These are phyloP conservation scores for Nelumbo lutea DNA, from an alignment of 164 flowering plant genomes.

Conservation along the genomic window DNA sequence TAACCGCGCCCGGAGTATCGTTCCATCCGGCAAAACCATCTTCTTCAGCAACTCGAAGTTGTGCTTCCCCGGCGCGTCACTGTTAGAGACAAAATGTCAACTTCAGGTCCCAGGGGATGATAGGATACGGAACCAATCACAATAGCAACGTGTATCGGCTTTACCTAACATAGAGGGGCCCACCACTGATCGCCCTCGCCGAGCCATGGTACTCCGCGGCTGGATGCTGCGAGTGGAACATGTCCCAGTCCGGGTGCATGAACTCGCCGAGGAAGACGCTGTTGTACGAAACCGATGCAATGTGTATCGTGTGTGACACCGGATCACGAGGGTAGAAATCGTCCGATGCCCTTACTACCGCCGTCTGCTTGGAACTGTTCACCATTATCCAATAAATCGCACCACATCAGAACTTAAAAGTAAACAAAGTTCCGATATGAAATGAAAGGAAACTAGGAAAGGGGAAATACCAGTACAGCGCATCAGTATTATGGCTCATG, in stretches of 20 bases:
- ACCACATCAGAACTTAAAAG: background rate
- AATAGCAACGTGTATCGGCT: background rate
- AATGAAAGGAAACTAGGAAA: background rate
- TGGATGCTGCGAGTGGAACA: constrained; percentile 93
- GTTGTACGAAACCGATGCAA: constrained; percentile 89
- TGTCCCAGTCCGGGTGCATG: constrained; percentile 99
- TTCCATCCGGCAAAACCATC: constrained; percentile 87
- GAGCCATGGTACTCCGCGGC: constrained; percentile 95
- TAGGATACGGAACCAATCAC: too few species aligned
- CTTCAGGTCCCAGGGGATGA: too few species aligned
- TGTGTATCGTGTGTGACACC: constrained; percentile 86
- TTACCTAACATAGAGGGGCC: constrained; percentile 87
- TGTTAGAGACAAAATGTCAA: constrained; percentile 20
- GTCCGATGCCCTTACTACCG: constrained; percentile 85
- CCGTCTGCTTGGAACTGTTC: constrained; percentile 74
- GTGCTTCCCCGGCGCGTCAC: constrained; percentile 96
- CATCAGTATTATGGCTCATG: constrained; percentile 95
- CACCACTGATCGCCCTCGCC: constrained; percentile 95
- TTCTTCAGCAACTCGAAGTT: constrained; percentile 76
- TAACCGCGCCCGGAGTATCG: constrained; percentile 78
- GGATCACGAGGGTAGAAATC: constrained; percentile 92
- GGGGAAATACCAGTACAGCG: constrained; percentile 55
- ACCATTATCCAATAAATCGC: background rate
- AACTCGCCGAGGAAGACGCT: constrained; percentile 85
- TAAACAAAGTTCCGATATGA: background rate